phyloP scores from a whole-genome alignment of 495 filamentous ascomycete species.

The Penicillium maclennaniae region DNA sequence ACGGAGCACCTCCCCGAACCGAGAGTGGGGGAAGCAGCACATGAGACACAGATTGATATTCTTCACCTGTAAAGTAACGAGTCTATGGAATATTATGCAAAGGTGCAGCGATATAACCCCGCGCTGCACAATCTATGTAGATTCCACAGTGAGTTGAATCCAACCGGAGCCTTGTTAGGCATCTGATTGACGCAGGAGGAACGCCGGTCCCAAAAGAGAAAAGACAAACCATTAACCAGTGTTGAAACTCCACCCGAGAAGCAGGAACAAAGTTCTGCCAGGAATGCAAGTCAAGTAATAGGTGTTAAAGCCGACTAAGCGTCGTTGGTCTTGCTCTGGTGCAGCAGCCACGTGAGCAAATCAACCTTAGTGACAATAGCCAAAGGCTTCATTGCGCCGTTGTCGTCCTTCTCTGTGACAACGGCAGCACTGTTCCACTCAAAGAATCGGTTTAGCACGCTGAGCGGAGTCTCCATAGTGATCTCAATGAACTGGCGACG shows the following conservation, averaged over 20 bases:
- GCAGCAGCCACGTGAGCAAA: constrained; percentile 87
- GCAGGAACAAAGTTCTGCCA: neutral
- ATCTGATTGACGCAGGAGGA: constrained; percentile 7
- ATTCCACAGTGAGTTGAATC: constrained; percentile 20
- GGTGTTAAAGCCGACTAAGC: constrained; percentile 7
- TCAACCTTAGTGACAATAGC: constrained; percentile 97
- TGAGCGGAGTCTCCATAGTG: constrained; percentile 81
- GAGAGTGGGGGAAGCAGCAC: neutral
- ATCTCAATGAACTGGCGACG: constrained; percentile 85
- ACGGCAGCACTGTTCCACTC: constrained; percentile 97
- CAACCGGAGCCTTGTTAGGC: constrained; percentile 2
- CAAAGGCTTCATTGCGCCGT: constrained; percentile 66
- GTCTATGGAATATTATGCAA: constrained; percentile 11
- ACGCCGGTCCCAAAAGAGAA: constrained; percentile 17
- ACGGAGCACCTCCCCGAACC: constrained; percentile 9
- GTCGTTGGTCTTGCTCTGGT: constrained; percentile 45
- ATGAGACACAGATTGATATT: neutral
- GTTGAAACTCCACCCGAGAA: constrained; percentile 23
- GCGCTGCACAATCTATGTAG: constrained; percentile 14
- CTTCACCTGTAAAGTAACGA: neutral
- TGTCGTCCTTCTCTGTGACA: constrained; percentile 68
- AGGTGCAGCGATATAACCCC: neutral
- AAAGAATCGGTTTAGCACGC: constrained; percentile 82
- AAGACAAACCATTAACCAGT: constrained; percentile 11
- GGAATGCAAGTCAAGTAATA: constrained; percentile 7